Conservation (phyloP, 2,329 filamentous ascomycete species). For the Aspergillus jensenii region DNA sequence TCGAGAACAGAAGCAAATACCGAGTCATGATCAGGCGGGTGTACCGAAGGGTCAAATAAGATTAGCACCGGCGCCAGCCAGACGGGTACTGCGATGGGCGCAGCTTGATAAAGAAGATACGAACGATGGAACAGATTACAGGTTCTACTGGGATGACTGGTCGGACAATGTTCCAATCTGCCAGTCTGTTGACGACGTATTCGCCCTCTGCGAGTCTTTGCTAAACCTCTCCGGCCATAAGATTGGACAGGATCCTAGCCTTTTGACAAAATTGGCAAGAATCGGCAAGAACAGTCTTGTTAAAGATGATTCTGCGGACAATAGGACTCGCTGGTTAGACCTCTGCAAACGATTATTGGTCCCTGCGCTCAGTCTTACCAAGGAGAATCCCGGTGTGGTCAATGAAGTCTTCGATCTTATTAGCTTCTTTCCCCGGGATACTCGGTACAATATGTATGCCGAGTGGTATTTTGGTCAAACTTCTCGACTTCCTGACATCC, state of each 20-base stretch:
- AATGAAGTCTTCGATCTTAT: constrained; percentile 86
- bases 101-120: constrained; percentile 75
- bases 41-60: constrained; percentile 69
- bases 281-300: constrained; percentile 77
- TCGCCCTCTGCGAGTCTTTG: constrained; percentile 79
- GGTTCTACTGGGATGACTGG: constrained; percentile 98
- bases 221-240: constrained; percentile 84
- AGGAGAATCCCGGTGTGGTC: constrained; percentile 77
- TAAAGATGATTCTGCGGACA: constrained; percentile 68
- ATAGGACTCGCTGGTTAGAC: constrained; percentile 77
- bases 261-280: constrained; percentile 78
- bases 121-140: constrained; percentile 73
- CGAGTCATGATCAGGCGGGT: constrained; percentile 64
- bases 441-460: constrained; percentile 83
- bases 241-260: constrained; percentile 77
- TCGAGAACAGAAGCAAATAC: constrained; percentile 51
- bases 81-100: constrained; percentile 77
- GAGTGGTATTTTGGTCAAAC: constrained; percentile 86
- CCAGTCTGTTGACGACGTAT: constrained; percentile 85
- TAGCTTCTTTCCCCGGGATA: constrained; percentile 71
- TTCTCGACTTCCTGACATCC: constrained; percentile 75
- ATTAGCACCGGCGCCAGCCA: constrained; percentile 58
- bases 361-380: constrained; percentile 82
- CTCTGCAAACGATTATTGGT: constrained; percentile 81
- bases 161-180: constrained; percentile 88